These are phyloP conservation scores for Oidiodendron maius DNA, from an alignment of 495 filamentous ascomycete genomes.

Conservation along the genomic window DNA sequence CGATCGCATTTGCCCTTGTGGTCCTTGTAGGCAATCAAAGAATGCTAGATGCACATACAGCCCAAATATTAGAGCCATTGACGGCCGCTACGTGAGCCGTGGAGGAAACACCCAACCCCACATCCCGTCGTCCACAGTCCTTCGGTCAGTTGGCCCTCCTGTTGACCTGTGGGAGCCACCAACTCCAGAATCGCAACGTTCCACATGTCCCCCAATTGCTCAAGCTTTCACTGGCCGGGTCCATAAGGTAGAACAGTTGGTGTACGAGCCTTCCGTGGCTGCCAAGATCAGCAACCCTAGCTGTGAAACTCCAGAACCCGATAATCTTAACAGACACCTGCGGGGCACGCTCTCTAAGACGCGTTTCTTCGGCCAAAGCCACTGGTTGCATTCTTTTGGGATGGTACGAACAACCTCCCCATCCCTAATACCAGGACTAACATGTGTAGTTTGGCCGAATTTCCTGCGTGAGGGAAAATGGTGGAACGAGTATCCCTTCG, in stretches of 20 bases:
- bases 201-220: no score
- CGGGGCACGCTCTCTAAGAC: not conserved
- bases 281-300: no score
- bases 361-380: not conserved
- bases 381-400: not conserved
- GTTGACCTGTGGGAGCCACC: no score
- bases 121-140: no score
- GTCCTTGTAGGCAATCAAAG: constrained; percentile 24
- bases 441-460: not conserved
- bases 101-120: not conserved
- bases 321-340: constrained; percentile 1
- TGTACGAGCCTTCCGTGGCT: no score
- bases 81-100: not conserved
- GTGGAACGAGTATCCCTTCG: not conserved
- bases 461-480: constrained; percentile 11
- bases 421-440: no score
- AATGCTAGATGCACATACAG: constrained; percentile 10
- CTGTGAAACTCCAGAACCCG: not conserved
- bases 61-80: not conserved
- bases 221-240: no score
- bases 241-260: no score
- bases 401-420: no score
- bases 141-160: no score
- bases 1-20: constrained; percentile 35
- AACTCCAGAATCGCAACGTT: not conserved